Conservation (phyloP, 192 early-diverging fungal species). For the Jimgerdemannia flammicorona region DNA sequence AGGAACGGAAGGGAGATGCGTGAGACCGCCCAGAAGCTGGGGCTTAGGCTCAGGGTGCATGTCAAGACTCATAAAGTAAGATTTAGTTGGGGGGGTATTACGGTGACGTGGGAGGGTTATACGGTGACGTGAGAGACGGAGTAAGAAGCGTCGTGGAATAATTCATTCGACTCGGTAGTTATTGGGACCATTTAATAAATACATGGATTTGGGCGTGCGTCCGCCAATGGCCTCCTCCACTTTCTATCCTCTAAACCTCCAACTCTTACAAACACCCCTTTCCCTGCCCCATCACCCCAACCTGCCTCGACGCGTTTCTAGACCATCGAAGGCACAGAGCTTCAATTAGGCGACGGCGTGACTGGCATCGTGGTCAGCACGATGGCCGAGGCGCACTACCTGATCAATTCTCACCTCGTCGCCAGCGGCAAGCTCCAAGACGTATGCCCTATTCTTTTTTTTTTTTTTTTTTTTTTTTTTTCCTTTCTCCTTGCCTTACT, state of each 20-base stretch:
- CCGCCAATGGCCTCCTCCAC: too few species aligned
- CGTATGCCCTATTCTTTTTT: conserved; percentile 1
- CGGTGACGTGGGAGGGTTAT: too few species aligned
- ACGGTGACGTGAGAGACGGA: too few species aligned
- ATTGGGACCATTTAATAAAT: too few species aligned
- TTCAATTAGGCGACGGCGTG: conserved; percentile 12
- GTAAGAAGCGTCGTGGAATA: neutral
- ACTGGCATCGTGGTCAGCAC: conserved; percentile 31
- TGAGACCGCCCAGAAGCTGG: conserved; percentile 3
- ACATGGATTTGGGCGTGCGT: too few species aligned
- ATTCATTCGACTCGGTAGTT: neutral
- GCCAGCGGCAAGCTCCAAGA: conserved; percentile 18
- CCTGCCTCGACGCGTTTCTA: neutral
- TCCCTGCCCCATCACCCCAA: neutral
- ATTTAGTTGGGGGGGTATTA: too few species aligned
- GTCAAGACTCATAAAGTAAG: conserved; percentile 37
- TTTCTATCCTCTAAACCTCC: too few species aligned
- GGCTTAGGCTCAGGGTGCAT: conserved; percentile 24
- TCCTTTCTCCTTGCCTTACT: neutral
- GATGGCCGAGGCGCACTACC: conserved; percentile 25
- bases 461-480: neutral
- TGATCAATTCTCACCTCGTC: conserved; percentile 24
- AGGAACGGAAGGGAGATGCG: conserved; percentile 17
- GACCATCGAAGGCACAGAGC: conserved; percentile 28
- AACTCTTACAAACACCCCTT: neutral